These are phyloP conservation scores for Pleurotus tuber-regium DNA, from an alignment of 768 basidiomycete species.

Conservation along the genomic window DNA sequence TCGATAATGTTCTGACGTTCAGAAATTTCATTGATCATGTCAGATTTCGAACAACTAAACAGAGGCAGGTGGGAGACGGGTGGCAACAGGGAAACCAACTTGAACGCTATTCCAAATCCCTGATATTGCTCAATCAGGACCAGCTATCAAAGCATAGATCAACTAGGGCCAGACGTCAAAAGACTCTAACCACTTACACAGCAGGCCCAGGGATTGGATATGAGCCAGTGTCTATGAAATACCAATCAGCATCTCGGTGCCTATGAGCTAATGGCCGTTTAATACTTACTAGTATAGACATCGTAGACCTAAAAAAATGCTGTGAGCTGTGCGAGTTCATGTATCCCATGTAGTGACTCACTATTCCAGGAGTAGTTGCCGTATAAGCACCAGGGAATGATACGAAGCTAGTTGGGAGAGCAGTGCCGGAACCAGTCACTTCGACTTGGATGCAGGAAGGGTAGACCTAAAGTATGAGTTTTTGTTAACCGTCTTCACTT, in stretches of 20 bases:
- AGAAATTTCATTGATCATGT: too few relatives aligned
- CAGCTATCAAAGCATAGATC: neutral
- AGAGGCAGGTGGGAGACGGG: too few relatives aligned
- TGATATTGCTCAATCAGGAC: neutral
- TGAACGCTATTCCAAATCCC: neutral
- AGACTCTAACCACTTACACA: conserved; percentile 3
- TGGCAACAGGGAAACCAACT: too few relatives aligned
- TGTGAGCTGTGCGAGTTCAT: too few relatives aligned
- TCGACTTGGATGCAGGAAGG: conserved; percentile 46
- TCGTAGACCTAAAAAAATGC: neutral
- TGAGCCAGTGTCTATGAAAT: conserved; percentile 1
- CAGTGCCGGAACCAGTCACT: conserved; percentile 43
- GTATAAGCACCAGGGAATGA: conserved; percentile 48
- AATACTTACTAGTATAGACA: conserved; percentile 5
- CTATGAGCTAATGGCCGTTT: neutral
- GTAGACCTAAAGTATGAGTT: conserved; percentile 27
- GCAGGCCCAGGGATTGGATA: conserved; percentile 5
- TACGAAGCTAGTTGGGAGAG: conserved; percentile 41
- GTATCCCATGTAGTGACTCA: neutral
- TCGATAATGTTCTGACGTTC: too few relatives aligned
- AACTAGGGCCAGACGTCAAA: too few relatives aligned
- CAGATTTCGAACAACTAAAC: too few relatives aligned
- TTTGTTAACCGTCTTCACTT: too few relatives aligned
- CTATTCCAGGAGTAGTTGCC: neutral
- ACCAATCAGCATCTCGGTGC: neutral